Percentiles rank a stretch among this genome's conserved stretches.
phyloP scores from a whole-genome alignment of 192 early-diverging fungal genomes.

The Diversispora epigaea region DNA sequence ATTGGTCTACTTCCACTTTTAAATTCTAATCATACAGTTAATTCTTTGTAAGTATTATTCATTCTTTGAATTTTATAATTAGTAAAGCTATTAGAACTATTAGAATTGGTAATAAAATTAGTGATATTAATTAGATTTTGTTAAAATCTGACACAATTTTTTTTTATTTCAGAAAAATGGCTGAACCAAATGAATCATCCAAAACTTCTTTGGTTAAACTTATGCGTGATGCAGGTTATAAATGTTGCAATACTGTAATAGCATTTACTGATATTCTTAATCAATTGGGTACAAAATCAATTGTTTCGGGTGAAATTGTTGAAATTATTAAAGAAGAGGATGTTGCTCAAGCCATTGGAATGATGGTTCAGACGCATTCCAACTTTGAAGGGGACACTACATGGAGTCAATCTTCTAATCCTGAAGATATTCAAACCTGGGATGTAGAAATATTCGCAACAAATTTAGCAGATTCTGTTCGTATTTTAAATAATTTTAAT shows the following conservation, averaged over 20 bases:
- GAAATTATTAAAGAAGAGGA: slow-evolving; percentile 46
- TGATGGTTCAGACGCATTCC: slow-evolving; percentile 59
- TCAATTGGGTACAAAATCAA: slow-evolving; percentile 44
- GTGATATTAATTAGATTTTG: no score
- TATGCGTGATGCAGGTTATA: slow-evolving; percentile 53
- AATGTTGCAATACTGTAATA: slow-evolving; percentile 43
- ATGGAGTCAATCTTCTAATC: slow-evolving; percentile 32
- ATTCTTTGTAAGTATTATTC: slow-evolving; percentile 4
- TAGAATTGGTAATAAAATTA: no score
- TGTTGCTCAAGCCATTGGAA: slow-evolving; percentile 61
- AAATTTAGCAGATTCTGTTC: slow-evolving; percentile 54
- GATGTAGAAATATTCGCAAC: slow-evolving; percentile 62
- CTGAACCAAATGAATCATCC: slow-evolving; percentile 38
- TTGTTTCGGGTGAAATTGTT: slow-evolving; percentile 25
- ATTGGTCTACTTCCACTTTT: slow-evolving; percentile 7
- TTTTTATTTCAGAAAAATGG: not conserved
- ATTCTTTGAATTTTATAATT: not conserved
- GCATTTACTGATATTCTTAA: slow-evolving; percentile 47
- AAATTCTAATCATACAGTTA: not conserved
- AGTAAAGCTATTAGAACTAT: no score
- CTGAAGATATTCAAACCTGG: slow-evolving; percentile 52
- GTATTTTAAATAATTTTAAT: slow-evolving; percentile 10
- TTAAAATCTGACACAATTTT: no score
- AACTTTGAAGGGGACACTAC: slow-evolving; percentile 41
- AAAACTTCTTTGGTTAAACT: slow-evolving; percentile 41